These are phyloP conservation scores for Talaromyces rugulosus DNA, from an alignment of 2,329 filamentous ascomycete genomes.

Conservation along the genomic window DNA sequence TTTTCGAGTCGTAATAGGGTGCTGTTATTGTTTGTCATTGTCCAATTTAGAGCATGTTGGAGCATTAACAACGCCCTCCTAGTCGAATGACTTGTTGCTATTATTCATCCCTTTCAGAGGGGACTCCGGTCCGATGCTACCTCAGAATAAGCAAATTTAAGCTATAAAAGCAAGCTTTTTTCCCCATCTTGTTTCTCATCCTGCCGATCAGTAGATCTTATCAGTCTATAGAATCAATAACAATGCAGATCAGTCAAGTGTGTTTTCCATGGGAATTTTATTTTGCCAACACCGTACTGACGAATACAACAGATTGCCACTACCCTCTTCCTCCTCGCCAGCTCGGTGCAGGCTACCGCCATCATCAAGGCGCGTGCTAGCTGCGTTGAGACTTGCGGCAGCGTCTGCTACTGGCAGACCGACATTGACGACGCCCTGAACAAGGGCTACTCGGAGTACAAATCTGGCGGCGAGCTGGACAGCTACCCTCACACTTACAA, in stretches of 20 bases:
- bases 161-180: neutral
- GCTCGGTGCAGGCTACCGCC: slow-evolving; percentile 13
- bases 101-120: neutral
- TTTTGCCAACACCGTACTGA: neutral
- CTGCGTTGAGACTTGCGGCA: slow-evolving; percentile 53
- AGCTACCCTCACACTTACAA: slow-evolving; percentile 58
- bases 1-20: neutral
- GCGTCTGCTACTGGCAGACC: slow-evolving; percentile 47
- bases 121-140: neutral
- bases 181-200: neutral
- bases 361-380: slow-evolving; percentile 31
- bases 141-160: neutral
- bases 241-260: neutral
- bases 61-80: neutral
- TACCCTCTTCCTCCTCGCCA: slow-evolving; percentile 16
- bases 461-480: slow-evolving; percentile 32
- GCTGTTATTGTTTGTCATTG: neutral
- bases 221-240: neutral
- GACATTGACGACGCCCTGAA: slow-evolving; percentile 49
- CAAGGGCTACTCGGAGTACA: slow-evolving; percentile 51
- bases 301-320: slow-evolving; percentile 14
- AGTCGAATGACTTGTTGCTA: neutral
- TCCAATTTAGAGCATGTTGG: neutral
- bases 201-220: neutral
- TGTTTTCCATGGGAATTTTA: neutral